A percentile compares a stretch with the other conserved stretches of the same genome.
These are phyloP conservation scores for Clavulina sp. DNA, from an alignment of 768 basidiomycete species.

Conservation along the genomic window DNA sequence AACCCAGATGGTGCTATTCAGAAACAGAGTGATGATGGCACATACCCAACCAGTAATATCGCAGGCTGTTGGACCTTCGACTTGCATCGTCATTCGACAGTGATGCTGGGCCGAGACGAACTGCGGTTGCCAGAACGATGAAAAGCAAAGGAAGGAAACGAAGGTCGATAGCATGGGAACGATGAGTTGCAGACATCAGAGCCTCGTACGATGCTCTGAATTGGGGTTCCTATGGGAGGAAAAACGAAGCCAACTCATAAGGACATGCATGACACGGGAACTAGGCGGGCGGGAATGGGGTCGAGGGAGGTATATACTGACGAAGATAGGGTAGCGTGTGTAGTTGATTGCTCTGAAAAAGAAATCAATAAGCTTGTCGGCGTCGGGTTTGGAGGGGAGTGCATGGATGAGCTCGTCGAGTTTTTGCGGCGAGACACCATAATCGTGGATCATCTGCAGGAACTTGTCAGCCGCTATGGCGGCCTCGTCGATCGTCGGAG, in stretches of 20 bases:
- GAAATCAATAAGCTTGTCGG: constrained; percentile 65
- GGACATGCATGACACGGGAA: not conserved
- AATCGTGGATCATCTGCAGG: constrained; percentile 75
- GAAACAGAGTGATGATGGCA: constrained; percentile 12
- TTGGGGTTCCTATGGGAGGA: constrained; percentile 72
- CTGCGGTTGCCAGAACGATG: constrained; percentile 77
- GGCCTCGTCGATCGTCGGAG: constrained; percentile 11
- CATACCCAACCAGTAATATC: constrained; percentile 94
- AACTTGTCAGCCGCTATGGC: constrained; percentile 58
- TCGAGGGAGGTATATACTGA: constrained; percentile 31
- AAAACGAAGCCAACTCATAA: constrained; percentile 23
- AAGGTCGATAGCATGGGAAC: constrained; percentile 55
- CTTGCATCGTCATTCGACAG: constrained; percentile 65
- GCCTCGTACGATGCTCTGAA: constrained; percentile 59
- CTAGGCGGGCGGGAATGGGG: no score
- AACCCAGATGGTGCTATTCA: no score
- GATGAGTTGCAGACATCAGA: constrained; percentile 39
- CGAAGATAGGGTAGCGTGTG: constrained; percentile 14
- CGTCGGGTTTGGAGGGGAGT: constrained; percentile 58
- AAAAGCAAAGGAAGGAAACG: constrained; percentile 85
- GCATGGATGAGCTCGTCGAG: constrained; percentile 80
- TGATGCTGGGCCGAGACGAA: constrained; percentile 67
- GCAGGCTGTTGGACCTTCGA: constrained; percentile 60
- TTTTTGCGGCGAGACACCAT: constrained; percentile 80
- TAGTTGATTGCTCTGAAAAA: constrained; percentile 33